Base-by-base conservation (phyloP, 345 rosid genomes). In the Salix purpurea region DNA sequence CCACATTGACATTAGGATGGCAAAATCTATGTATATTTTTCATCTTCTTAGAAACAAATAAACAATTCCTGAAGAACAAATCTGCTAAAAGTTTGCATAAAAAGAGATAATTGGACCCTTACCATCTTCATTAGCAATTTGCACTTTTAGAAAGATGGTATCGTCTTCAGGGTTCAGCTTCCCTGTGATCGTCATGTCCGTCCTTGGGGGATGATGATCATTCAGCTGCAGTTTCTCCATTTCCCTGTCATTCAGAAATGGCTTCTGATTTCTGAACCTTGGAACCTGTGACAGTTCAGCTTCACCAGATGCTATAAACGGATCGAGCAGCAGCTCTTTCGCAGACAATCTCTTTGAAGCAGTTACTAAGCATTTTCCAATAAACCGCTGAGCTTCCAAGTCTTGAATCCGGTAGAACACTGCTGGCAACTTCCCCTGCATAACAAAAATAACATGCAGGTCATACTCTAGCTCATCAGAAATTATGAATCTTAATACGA, bases 341-440 rank as follows among this genome's bases (percentile, higher is more conserved):
- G 94, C 96, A 24, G 96, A 84, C 64, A 82, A 76, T 86, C 96
- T 87, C 74, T 87, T 88, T 18, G 94, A 89, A 72, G 88, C 94
- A 78, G 86, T 14, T 61, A 84, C 89, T 15, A 91, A 82, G 75
- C 97, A 91, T 79, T 85, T 89, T 65, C 90, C 88, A 6, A 91
- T 84, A 76, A 91, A 91, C 65, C 80, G 73, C 83, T 87, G 92
- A 61, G 93, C 92, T 84, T 90, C 93, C 15, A 80, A 70, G 84
- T 89, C 92, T 58, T 72, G 79, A 82, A 92, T 82, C 82, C 83
- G 66, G 84, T 90, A 89, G 82, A 86, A 89, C 39, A 91, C 91
- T 73, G 82, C 87, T 6, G 97, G 97, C 36, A 92, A 81, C 82
- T 88, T 90, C 77, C 97, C 97, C 97, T 92, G 85, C 50, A 78